Evolutionary conservation across 140 eudicot genomes (phyloP).

Genomic region (Ambrosia hybrid): DNA sequence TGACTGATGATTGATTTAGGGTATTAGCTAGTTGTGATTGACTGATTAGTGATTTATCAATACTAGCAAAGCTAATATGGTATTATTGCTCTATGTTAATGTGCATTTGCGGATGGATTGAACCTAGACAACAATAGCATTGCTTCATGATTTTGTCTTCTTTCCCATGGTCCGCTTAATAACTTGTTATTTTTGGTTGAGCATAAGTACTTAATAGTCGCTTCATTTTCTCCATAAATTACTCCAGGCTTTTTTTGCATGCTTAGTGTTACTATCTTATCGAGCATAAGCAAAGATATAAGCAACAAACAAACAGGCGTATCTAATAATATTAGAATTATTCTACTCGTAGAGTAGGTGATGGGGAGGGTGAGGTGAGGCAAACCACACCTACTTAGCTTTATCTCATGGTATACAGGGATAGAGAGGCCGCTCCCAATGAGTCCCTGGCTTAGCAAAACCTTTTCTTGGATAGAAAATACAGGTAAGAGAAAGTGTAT

Average conservation of each 20-base stretch:
- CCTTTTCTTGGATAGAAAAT: too few relatives aligned
- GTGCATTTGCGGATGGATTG: neutral
- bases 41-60: too few relatives aligned
- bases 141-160: neutral
- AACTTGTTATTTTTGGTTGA: neutral
- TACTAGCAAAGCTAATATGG: neutral
- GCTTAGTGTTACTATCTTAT: neutral
- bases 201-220: neutral
- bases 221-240: neutral
- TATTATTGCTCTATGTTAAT: neutral
- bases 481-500: too few relatives aligned
- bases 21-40: too few relatives aligned
- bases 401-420: too few relatives aligned
- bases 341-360: too few relatives aligned
- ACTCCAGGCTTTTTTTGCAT: neutral
- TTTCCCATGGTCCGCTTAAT: neutral
- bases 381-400: too few relatives aligned
- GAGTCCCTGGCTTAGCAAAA: too few relatives aligned
- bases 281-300: neutral
- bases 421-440: too few relatives aligned
- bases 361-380: too few relatives aligned
- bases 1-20: too few relatives aligned
- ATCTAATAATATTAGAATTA: too few relatives aligned
- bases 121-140: neutral
- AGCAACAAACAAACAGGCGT: neutral